phyloP scores from a whole-genome alignment of 2,329 filamentous ascomycete species.

The Ceratocystis cubensis region DNA sequence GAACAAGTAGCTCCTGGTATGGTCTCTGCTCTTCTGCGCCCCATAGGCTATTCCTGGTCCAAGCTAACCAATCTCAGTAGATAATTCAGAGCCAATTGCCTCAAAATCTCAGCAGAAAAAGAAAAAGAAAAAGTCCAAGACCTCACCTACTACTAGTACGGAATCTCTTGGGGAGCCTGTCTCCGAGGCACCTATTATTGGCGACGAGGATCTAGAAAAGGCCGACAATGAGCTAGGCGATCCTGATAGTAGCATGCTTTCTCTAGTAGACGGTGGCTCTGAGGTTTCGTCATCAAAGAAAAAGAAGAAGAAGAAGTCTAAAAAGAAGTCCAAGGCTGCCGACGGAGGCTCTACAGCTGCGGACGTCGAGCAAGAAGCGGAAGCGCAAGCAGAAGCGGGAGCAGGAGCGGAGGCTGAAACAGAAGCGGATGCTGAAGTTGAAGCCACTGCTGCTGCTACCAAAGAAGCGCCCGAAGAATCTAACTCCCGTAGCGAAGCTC shows the following conservation, averaged over 20 bases:
- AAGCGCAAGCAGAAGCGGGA: neutral
- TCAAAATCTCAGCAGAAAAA: slow-evolving; percentile 17
- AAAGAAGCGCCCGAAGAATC: neutral
- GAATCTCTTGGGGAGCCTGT: neutral
- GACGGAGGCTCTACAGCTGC: neutral
- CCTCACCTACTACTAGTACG: slow-evolving; percentile 1
- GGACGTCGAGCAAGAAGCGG: neutral
- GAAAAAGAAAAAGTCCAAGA: slow-evolving; percentile 18
- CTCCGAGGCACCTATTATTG: neutral
- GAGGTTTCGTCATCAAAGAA: slow-evolving; percentile 7
- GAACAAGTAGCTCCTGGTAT: neutral
- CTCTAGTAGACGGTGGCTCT: neutral
- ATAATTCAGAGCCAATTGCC: neutral
- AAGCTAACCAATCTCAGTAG: neutral
- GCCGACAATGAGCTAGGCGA: neutral
- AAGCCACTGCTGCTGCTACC: neutral
- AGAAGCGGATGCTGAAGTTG: neutral
- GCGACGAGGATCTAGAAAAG: neutral
- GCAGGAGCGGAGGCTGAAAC: neutral
- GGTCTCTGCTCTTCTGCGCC: neutral
- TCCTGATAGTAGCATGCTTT: neutral
- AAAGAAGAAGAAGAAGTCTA: slow-evolving; percentile 16
- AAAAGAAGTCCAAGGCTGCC: slow-evolving; percentile 15
- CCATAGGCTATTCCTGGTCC: neutral
- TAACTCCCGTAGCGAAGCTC: slow-evolving; percentile 16